Conservation (phyloP, 805 yeast species). For the Scheffersomyces ergatensis region DNA sequence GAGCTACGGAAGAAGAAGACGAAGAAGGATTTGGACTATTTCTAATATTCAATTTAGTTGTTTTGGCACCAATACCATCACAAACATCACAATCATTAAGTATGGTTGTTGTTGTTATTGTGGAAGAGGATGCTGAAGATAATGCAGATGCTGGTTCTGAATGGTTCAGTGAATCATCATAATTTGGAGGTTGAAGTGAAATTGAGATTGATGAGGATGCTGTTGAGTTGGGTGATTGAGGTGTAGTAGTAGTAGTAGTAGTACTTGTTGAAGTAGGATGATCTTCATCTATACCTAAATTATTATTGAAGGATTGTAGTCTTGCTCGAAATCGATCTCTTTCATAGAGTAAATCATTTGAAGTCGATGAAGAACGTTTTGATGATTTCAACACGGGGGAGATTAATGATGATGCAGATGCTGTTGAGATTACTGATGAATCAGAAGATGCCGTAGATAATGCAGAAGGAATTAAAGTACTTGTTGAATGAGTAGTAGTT, state of each 20-base stretch:
- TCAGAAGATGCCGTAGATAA: background rate
- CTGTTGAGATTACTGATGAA: background rate
- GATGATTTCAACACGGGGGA: constrained; percentile 1
- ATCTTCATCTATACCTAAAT: constrained; percentile 2
- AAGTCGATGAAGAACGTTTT: constrained; percentile 38
- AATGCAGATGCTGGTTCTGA: too few relatives aligned
- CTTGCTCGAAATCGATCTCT: constrained; percentile 42
- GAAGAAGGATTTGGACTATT: background rate
- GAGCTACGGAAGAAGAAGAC: background rate
- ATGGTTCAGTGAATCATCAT: too few relatives aligned
- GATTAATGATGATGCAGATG: background rate
- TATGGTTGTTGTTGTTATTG: background rate
- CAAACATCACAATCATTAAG: constrained; percentile 28
- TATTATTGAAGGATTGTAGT: constrained; percentile 28
- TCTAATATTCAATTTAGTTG: constrained; percentile 31
- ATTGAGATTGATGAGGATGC: too few relatives aligned
- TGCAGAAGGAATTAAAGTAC: background rate
- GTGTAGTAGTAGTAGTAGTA: background rate
- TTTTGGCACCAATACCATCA: constrained; percentile 34
- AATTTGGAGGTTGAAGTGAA: background rate
- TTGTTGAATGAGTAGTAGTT: background rate
- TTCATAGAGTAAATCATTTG: constrained; percentile 38
- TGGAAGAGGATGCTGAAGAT: too few relatives aligned
- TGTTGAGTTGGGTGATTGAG: background rate
- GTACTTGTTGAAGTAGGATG: background rate